A percentile compares a stretch with the other conserved stretches of the same genome.
Conservation (phyloP, 2,329 filamentous ascomycete species). For the Pseudogymnoascus sp. region DNA sequence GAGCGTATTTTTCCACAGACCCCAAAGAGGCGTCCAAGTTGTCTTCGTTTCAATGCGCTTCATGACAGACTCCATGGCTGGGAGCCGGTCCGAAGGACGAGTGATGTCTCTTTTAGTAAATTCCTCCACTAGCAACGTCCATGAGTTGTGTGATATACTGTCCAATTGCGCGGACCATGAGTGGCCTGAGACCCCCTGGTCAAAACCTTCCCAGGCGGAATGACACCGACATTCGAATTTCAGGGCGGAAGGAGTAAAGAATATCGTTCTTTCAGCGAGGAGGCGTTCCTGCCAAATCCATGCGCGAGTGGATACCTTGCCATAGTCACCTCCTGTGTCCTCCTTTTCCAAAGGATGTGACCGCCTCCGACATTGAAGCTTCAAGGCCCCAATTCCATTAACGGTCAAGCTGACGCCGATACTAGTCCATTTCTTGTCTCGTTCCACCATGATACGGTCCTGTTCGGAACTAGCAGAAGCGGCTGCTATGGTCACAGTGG, state of each 20-base stretch:
- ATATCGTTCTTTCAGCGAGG: neutral
- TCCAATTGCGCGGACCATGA: neutral
- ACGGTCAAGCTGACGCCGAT: neutral
- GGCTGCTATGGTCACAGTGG: conserved; percentile 15
- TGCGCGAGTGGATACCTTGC: neutral
- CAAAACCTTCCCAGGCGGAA: neutral
- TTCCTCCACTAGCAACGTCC: neutral
- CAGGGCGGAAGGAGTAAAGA: neutral
- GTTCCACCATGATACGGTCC: neutral
- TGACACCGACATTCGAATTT: neutral
- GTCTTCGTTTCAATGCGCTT: neutral
- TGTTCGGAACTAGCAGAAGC: neutral
- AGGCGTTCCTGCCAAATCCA: neutral
- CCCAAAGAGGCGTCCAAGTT: neutral
- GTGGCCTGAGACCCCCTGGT: neutral
- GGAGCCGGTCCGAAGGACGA: neutral
- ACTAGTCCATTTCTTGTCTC: neutral
- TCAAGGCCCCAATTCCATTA: neutral
- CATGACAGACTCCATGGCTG: neutral
- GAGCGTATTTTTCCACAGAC: neutral
- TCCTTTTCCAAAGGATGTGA: neutral
- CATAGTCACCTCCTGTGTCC: neutral
- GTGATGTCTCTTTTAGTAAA: neutral
- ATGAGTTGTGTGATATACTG: neutral
- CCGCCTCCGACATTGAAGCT: neutral